Percentiles rank a stretch among this genome's conserved stretches.
phyloP scores from a whole-genome alignment of 2,329 filamentous ascomycete species.

The Paraconiothyrium brasiliense region DNA sequence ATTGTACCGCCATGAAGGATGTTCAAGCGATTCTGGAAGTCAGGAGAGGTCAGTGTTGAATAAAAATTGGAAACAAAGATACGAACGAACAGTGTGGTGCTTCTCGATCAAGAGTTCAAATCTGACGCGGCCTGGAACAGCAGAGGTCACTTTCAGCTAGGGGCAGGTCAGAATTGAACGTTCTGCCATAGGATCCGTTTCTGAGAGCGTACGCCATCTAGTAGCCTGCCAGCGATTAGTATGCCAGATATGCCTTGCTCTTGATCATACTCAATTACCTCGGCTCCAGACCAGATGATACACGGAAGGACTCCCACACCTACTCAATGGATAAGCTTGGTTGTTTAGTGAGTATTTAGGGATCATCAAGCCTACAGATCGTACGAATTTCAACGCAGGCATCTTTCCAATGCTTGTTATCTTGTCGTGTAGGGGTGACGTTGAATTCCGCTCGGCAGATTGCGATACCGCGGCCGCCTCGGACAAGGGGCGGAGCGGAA shows the following conservation, averaged over 20 bases:
- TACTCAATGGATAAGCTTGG: constrained; percentile 51
- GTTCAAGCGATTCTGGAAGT: constrained; percentile 73
- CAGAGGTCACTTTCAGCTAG: constrained; percentile 73
- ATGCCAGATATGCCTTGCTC: not conserved
- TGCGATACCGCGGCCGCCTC: not conserved
- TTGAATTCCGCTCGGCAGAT: constrained; percentile 30
- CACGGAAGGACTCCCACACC: constrained; percentile 87
- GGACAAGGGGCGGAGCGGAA: constrained; percentile 20
- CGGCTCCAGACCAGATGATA: constrained; percentile 86
- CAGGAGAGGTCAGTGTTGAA: not conserved
- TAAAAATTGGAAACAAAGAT: not conserved
- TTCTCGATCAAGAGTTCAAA: constrained; percentile 80
- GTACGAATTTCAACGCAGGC: constrained; percentile 68
- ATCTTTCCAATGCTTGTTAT: constrained; percentile 27
- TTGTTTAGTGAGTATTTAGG: not conserved
- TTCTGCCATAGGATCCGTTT: not conserved
- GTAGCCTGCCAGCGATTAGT: constrained; percentile 40
- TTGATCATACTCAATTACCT: constrained; percentile 64
- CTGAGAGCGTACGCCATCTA: constrained; percentile 51
- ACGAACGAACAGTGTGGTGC: constrained; percentile 73
- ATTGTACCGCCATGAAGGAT: constrained; percentile 83
- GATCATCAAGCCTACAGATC: constrained; percentile 62
- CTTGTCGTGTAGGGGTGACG: constrained; percentile 32
- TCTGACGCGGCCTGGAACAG: constrained; percentile 72
- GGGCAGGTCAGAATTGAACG: not conserved